Conservation (phyloP, 2,329 filamentous ascomycete species). For the Lasiodiplodia theobromae region DNA sequence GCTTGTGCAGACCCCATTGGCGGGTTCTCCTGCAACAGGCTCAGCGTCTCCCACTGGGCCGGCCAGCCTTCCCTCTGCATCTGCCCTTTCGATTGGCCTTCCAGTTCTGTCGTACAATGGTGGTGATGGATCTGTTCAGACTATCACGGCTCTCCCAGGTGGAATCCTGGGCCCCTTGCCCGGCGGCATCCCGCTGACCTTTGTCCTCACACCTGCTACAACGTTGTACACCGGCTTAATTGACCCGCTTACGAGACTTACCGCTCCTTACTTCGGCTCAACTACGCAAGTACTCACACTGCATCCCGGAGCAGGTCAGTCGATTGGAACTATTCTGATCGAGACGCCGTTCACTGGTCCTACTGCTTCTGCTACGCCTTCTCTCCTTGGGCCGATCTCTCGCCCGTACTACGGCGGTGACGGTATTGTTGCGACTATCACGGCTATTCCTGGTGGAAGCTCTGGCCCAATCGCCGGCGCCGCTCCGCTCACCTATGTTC, state of each 20-base stretch:
- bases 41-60: not conserved
- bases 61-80: not conserved
- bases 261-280: not conserved
- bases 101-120: not conserved
- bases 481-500: not conserved
- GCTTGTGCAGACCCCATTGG: not conserved
- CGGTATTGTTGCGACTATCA: no score
- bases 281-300: not conserved
- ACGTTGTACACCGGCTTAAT: not conserved
- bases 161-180: constrained; percentile 19
- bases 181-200: constrained; percentile 34
- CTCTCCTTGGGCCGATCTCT: not conserved
- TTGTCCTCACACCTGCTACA: not conserved
- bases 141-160: constrained; percentile 37
- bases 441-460: not conserved
- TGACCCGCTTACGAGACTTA: not conserved
- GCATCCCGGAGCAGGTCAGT: not conserved
- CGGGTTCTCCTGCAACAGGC: not conserved
- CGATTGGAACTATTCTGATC: not conserved
- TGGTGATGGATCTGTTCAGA: constrained; percentile 41
- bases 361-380: not conserved
- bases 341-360: not conserved
- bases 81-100: not conserved
- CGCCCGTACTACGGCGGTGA: not conserved
- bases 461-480: not conserved